A percentile compares a stretch with the other conserved stretches of the same genome.
These are phyloP conservation scores for Leccinum incarnatum DNA, from an alignment of 768 basidiomycete species.

Conservation along the genomic window DNA sequence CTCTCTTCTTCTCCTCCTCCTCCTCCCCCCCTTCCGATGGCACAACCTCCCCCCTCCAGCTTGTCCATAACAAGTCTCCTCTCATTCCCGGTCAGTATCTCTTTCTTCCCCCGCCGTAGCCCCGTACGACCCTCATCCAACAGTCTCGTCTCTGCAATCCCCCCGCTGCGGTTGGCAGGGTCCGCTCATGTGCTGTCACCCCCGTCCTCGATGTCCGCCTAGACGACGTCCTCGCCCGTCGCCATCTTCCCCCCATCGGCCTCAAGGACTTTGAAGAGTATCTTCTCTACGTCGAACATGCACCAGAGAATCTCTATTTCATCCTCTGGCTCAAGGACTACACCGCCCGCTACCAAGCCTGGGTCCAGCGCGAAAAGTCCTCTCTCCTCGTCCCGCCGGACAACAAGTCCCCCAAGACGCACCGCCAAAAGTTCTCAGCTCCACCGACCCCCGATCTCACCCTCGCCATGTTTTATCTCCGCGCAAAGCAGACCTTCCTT, in stretches of 20 bases:
- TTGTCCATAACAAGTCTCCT: slow-evolving; percentile 36
- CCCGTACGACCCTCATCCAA: background rate
- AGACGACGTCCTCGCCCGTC: slow-evolving; percentile 72
- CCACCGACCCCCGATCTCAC: slow-evolving; percentile 45
- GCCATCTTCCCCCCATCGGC: slow-evolving; percentile 76
- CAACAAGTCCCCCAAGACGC: slow-evolving; percentile 34
- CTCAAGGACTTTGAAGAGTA: slow-evolving; percentile 80
- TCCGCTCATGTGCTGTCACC: slow-evolving; percentile 65
- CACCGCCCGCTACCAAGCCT: slow-evolving; percentile 44
- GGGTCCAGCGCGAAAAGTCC: slow-evolving; percentile 34
- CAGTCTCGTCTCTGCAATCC: slow-evolving; percentile 60
- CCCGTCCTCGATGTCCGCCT: slow-evolving; percentile 66
- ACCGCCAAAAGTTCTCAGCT: slow-evolving; percentile 27
- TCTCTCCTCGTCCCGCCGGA: slow-evolving; percentile 39
- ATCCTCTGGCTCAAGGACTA: slow-evolving; percentile 82
- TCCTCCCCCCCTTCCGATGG: slow-evolving; percentile 12
- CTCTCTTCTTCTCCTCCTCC: background rate
- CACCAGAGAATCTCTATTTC: slow-evolving; percentile 81
- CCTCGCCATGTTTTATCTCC: slow-evolving; percentile 71
- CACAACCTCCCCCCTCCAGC: slow-evolving; percentile 30
- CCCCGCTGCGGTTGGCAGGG: slow-evolving; percentile 64
- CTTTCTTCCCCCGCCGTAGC: fast-evolving
- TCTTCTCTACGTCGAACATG: slow-evolving; percentile 73
- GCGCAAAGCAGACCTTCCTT: slow-evolving; percentile 80
- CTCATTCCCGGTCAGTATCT: slow-evolving; percentile 37